These are phyloP conservation scores for Phanerochaete carnosa DNA, from an alignment of 768 basidiomycete species.

Conservation along the genomic window DNA sequence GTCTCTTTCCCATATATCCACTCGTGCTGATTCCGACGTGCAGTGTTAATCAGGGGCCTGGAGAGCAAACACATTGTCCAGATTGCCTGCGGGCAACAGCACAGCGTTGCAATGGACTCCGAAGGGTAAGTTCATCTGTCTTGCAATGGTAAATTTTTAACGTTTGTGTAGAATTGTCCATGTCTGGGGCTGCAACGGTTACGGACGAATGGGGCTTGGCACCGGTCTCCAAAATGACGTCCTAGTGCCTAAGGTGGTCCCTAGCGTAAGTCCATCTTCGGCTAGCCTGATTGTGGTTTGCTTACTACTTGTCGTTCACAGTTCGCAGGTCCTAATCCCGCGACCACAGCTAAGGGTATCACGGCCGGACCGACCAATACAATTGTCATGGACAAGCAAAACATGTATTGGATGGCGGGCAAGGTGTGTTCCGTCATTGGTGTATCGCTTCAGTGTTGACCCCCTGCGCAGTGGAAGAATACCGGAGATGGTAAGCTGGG, in stretches of 20 bases:
- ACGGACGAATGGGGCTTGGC: slow-evolving; percentile 86
- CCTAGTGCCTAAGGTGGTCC: slow-evolving; percentile 78
- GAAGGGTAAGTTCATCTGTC: slow-evolving; percentile 48
- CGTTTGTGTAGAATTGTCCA: slow-evolving; percentile 57
- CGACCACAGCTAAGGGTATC: slow-evolving; percentile 59
- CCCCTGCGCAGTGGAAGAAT: slow-evolving; percentile 73
- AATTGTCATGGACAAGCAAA: slow-evolving; percentile 79
- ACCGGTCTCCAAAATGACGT: slow-evolving; percentile 67
- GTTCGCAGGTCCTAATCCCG: slow-evolving; percentile 72
- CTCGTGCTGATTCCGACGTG: not conserved
- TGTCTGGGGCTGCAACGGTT: slow-evolving; percentile 88
- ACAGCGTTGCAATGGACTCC: slow-evolving; percentile 76
- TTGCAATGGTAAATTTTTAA: not conserved
- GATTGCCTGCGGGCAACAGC: slow-evolving; percentile 86
- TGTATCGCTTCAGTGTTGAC: not conserved
- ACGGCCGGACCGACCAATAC: slow-evolving; percentile 81
- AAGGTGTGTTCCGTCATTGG: slow-evolving; percentile 43
- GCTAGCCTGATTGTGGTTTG: not conserved
- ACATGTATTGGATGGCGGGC: slow-evolving; percentile 87
- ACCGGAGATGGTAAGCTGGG: slow-evolving; percentile 74
- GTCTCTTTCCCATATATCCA: not conserved
- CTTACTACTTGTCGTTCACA: slow-evolving; percentile 23
- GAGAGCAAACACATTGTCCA: slow-evolving; percentile 75
- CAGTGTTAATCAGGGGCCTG: slow-evolving; percentile 75
- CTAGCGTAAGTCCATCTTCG: slow-evolving; percentile 50